Conservation (phyloP, 768 basidiomycete species). For the Mycena belliarum region DNA sequence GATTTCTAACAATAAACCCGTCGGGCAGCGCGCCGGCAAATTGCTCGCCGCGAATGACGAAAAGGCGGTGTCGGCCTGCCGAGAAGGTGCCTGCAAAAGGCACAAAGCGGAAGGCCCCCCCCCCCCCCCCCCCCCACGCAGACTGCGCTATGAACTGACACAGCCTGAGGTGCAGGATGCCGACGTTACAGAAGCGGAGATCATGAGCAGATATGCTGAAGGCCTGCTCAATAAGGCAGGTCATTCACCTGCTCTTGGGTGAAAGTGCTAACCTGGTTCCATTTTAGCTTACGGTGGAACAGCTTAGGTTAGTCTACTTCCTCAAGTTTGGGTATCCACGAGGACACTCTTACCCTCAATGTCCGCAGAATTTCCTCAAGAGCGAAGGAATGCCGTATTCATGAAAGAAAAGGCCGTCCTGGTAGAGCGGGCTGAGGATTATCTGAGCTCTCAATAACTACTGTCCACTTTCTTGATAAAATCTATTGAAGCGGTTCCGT, state of each 20-base stretch:
- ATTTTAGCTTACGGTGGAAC: slow-evolving; percentile 72
- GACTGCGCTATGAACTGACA: too few species aligned
- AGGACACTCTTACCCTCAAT: too few species aligned
- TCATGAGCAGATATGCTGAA: slow-evolving; percentile 63
- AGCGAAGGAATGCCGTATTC: slow-evolving; percentile 58
- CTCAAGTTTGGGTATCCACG: slow-evolving; percentile 14
- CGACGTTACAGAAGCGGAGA: slow-evolving; percentile 69
- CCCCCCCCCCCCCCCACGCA: slow-evolving; percentile 30
- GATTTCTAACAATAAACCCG: slow-evolving; percentile 10
- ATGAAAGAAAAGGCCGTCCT: slow-evolving; percentile 78
- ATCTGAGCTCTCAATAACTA: slow-evolving; percentile 42
- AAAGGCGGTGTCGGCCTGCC: slow-evolving; percentile 42
- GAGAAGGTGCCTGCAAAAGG: slow-evolving; percentile 24
- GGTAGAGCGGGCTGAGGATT: slow-evolving; percentile 63
- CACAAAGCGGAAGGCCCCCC: slow-evolving; percentile 73
- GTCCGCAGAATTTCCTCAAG: slow-evolving; percentile 50
- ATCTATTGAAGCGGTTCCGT: too few species aligned
- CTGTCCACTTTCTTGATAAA: too few species aligned
- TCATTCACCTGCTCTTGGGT: not conserved
- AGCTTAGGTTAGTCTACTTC: slow-evolving; percentile 56
- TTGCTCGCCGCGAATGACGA: slow-evolving; percentile 66
- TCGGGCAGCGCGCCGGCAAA: slow-evolving; percentile 69
- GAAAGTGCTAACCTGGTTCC: slow-evolving; percentile 2
- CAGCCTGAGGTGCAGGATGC: slow-evolving; percentile 52
- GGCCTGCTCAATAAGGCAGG: slow-evolving; percentile 69